Evolutionary conservation across 2,329 filamentous ascomycete species (phyloP).

Genomic region (Fusarium mexicanum): DNA sequence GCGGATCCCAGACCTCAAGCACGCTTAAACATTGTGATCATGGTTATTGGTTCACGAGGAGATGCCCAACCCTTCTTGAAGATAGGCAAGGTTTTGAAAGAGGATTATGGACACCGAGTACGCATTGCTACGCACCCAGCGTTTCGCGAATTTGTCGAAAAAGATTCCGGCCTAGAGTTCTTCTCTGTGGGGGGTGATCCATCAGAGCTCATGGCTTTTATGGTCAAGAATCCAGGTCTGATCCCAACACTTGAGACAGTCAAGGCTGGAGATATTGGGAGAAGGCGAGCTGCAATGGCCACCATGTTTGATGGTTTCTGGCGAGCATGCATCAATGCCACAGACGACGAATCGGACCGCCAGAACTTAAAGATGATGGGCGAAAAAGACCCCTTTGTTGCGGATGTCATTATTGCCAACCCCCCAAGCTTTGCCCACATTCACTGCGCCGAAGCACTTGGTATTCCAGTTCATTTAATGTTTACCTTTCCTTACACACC

Average conservation of each 20-base stretch:
- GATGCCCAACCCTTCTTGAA: constrained; percentile 84
- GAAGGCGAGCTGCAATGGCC: constrained; percentile 74
- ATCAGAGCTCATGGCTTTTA: constrained; percentile 85
- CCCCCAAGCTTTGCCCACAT: constrained; percentile 82
- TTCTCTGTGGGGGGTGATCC: constrained; percentile 84
- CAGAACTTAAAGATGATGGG: constrained; percentile 73
- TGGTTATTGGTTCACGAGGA: constrained; percentile 83
- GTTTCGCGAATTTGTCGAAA: constrained; percentile 79
- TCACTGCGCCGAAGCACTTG: constrained; percentile 81
- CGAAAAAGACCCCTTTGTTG: constrained; percentile 68
- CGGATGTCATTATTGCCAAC: constrained; percentile 87
- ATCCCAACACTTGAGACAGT: constrained; percentile 79
- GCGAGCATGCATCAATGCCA: constrained; percentile 78
- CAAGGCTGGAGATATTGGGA: constrained; percentile 76
- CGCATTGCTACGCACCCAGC: constrained; percentile 82
- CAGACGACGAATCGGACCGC: constrained; percentile 69
- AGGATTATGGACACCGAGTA: constrained; percentile 77
- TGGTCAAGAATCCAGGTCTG: constrained; percentile 85
- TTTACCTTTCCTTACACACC: constrained; percentile 88
- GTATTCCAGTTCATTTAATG: constrained; percentile 84
- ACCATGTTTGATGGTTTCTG: constrained; percentile 88
- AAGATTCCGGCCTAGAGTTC: constrained; percentile 79
- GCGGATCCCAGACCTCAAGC: constrained; percentile 52
- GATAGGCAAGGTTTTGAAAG: constrained; percentile 76
- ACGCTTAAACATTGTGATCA: constrained; percentile 79